These are phyloP conservation scores for Lactarius pseudohatsudake DNA, from an alignment of 768 basidiomycete genomes.

Conservation along the genomic window DNA sequence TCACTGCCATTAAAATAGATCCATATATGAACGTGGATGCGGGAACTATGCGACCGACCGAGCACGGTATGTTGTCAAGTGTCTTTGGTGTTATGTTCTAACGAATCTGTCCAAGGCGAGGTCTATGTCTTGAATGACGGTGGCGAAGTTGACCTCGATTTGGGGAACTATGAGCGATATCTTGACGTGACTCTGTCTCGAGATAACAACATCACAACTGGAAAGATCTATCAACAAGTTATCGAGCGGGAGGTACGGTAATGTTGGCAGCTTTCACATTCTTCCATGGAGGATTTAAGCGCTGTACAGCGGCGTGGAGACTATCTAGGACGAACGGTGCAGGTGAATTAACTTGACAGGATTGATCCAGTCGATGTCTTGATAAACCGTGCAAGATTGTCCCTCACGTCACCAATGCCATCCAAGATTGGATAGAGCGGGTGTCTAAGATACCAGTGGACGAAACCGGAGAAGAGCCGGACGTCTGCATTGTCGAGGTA, in stretches of 20 bases:
- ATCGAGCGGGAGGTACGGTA: conserved; percentile 89
- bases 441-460: conserved; percentile 94
- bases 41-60: conserved; percentile 97
- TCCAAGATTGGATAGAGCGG: conserved; percentile 98
- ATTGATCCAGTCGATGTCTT: conserved; percentile 6
- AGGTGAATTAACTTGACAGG: conserved; percentile 47
- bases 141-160: conserved; percentile 95
- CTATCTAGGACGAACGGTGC: conserved; percentile 96
- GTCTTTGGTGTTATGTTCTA: conserved; percentile 13
- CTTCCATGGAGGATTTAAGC: conserved; percentile 17
- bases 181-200: conserved; percentile 89
- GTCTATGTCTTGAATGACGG: conserved; percentile 98
- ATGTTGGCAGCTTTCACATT: conserved; percentile 10
- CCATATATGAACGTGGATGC: conserved; percentile 99
- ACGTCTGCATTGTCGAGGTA: conserved; percentile 98
- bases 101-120: conserved; percentile 57
- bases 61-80: conserved; percentile 68
- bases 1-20: conserved; percentile 99
- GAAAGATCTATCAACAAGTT: conserved; percentile 95
- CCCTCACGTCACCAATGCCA: conserved; percentile 93
- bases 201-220: conserved; percentile 98
- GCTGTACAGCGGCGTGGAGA: conserved; percentile 65
- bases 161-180: conserved; percentile 99
- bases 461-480: conserved; percentile 88
- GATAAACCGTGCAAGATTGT: conserved; percentile 60